phyloP scores from a whole-genome alignment of 2,329 filamentous ascomycete genomes.

The Sporothrix pseudoabietina region DNA sequence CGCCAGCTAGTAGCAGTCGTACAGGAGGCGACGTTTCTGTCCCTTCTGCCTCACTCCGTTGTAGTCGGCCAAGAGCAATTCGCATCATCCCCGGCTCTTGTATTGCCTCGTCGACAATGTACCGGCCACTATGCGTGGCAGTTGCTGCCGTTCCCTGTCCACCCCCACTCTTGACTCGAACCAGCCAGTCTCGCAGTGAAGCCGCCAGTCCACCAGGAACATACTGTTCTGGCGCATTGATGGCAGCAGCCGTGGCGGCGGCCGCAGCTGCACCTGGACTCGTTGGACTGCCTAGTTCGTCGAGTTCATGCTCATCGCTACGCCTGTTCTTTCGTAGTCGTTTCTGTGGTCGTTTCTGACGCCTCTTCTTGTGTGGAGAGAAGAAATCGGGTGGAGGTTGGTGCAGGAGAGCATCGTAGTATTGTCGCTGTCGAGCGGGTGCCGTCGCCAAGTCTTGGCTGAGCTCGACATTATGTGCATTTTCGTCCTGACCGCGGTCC shows the following conservation, averaged over 20 bases:
- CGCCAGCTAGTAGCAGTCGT: slow-evolving; percentile 37
- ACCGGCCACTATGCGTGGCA: background rate
- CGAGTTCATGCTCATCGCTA: background rate
- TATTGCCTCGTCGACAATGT: background rate
- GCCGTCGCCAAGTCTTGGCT: slow-evolving; percentile 3
- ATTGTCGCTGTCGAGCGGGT: slow-evolving; percentile 8
- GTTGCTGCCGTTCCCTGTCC: slow-evolving; percentile 23
- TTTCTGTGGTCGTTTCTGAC: background rate
- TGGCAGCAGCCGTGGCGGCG: background rate
- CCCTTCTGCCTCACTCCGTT: background rate
- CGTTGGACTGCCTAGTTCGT: background rate
- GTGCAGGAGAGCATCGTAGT: background rate
- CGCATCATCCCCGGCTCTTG: slow-evolving; percentile 40
- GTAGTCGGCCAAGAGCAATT: slow-evolving; percentile 36
- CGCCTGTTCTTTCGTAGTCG: background rate
- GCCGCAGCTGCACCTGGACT: background rate
- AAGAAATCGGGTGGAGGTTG: slow-evolving; percentile 33
- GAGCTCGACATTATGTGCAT: background rate
- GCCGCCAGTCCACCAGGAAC: slow-evolving; percentile 47
- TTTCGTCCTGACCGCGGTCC: background rate
- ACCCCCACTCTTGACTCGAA: slow-evolving; percentile 45
- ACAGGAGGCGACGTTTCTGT: background rate
- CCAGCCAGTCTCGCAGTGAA: slow-evolving; percentile 49
- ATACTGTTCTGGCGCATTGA: slow-evolving; percentile 36
- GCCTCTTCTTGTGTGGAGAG: slow-evolving; percentile 35